phyloP scores from a whole-genome alignment of 805 yeast species.

The Candida nitratophila region DNA sequence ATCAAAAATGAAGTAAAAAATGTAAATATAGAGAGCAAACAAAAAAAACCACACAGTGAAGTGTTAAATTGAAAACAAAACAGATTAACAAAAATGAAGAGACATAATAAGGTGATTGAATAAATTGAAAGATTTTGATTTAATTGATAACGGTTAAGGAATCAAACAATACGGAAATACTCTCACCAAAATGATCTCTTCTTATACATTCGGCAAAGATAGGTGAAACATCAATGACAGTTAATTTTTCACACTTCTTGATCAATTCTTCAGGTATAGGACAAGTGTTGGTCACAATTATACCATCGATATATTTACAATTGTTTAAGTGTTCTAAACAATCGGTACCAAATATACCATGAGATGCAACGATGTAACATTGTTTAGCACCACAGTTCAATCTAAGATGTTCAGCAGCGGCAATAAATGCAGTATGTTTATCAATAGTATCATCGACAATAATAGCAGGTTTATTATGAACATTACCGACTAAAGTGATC shows the following conservation, averaged over 20 bases:
- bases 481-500: slow-evolving; percentile 95
- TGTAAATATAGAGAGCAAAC: too few relatives aligned
- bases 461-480: slow-evolving; percentile 83
- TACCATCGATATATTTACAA: slow-evolving; percentile 78
- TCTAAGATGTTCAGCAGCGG: slow-evolving; percentile 97
- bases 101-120: not conserved
- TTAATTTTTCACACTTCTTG: slow-evolving; percentile 58
- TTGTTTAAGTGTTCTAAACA: slow-evolving; percentile 75
- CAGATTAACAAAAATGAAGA: not conserved
- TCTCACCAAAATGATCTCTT: slow-evolving; percentile 97
- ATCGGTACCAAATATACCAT: slow-evolving; percentile 86
- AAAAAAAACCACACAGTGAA: too few relatives aligned
- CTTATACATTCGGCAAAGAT: slow-evolving; percentile 97
- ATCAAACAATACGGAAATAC: slow-evolving; percentile 87
- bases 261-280: slow-evolving; percentile 68
- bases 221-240: slow-evolving; percentile 87
- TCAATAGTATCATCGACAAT: slow-evolving; percentile 97
- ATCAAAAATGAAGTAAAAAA: not conserved
- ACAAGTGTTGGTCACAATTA: slow-evolving; percentile 93
- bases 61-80: too few relatives aligned
- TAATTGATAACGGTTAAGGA: slow-evolving; percentile 54
- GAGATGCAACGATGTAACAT: slow-evolving; percentile 90
- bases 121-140: slow-evolving; percentile 17
- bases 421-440: slow-evolving; percentile 86
- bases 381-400: slow-evolving; percentile 93